Base-by-base conservation (phyloP, 179 eudicot species). In the Pouteria campechiana region DNA sequence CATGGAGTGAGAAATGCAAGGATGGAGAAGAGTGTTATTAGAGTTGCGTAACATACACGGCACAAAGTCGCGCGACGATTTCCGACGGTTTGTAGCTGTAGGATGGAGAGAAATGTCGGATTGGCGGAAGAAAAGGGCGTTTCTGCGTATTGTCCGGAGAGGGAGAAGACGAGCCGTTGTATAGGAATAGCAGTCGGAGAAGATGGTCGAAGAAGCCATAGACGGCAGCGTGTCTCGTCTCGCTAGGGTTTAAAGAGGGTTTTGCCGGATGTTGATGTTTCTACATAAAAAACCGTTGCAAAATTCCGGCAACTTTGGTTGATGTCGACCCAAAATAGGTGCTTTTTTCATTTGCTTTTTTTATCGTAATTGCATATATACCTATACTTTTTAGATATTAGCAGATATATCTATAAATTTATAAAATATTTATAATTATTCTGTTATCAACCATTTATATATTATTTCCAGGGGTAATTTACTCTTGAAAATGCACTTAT, bases 121-220 rank as follows among this genome's bases (percentile, higher is more conserved):
- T 27, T 36, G 70, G 37, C 37, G 46, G 33, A 54, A 60, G 16
- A 37, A 63, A 48, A 58, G 60, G 27, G 52, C 48, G 41, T 59
- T 12, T 25, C 48, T 59, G 14, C 25, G 64, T 5, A 19, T 23
- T 39, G 41, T 41, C 32, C 25, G 30, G 3, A 64, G 37, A 0
- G 74, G 68, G 18, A 64, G 54, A 24, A 79, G 57, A 5, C 73
- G 75, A 41, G 66, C 62, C 21, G 79, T 46, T 14, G 83, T 47
- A 1, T 74, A 50, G 0, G 81, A 58, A 35, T 76, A 67, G 50
- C 72, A 72, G 29, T 72, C 66, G 17, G 54, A 24, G 47, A 58
- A 43, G 9, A 60, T 50, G 7, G 41, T 50, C 64, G 58, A 48
- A 5, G 73, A 32, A 2, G 63, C 63, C 65, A 66, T 67, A 17